These are phyloP conservation scores for Neonectria sp. DNA, from an alignment of 2,329 filamentous ascomycete genomes.

Conservation along the genomic window DNA sequence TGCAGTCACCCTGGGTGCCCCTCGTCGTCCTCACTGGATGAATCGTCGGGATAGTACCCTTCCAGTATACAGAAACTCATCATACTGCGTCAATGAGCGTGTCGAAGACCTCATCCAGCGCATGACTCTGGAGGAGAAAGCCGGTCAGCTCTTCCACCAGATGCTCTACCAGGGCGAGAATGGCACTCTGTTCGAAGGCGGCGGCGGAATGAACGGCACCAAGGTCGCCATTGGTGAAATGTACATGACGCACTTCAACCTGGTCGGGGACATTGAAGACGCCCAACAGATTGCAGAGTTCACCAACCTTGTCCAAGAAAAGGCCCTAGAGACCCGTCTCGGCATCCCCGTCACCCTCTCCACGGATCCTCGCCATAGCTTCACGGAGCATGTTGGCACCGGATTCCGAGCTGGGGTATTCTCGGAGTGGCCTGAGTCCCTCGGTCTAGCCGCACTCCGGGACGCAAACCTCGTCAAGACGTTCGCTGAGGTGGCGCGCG, in stretches of 20 bases:
- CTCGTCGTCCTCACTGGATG: conserved; percentile 19
- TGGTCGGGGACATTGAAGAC: conserved; percentile 60
- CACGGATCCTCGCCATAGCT: conserved; percentile 63
- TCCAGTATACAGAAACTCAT: conserved; percentile 49
- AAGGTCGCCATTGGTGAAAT: conserved; percentile 36
- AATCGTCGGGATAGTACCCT: conserved; percentile 15
- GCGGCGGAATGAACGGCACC: conserved; percentile 22
- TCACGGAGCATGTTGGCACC: conserved; percentile 60
- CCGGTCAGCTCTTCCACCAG: conserved; percentile 63
- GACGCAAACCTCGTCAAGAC: conserved; percentile 58
- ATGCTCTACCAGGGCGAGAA: conserved; percentile 50
- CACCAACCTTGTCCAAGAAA: conserved; percentile 59
- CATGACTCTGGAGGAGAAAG: conserved; percentile 65
- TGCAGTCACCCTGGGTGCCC: conserved; percentile 13
- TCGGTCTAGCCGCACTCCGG: conserved; percentile 65
- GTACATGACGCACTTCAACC: conserved; percentile 61
- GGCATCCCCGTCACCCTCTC: conserved; percentile 66
- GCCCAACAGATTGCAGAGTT: conserved; percentile 54
- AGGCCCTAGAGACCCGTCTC: conserved; percentile 60
- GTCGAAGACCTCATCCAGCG: conserved; percentile 61
- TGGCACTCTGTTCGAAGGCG: conserved; percentile 37
- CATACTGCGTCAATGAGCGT: conserved; percentile 60
- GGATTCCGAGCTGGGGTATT: conserved; percentile 60
- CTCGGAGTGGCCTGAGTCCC: conserved; percentile 66
- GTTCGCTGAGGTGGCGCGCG: conserved; percentile 65